These are phyloP conservation scores for Solanum acaule DNA, from an alignment of 257 asterid species.

Conservation along the genomic window DNA sequence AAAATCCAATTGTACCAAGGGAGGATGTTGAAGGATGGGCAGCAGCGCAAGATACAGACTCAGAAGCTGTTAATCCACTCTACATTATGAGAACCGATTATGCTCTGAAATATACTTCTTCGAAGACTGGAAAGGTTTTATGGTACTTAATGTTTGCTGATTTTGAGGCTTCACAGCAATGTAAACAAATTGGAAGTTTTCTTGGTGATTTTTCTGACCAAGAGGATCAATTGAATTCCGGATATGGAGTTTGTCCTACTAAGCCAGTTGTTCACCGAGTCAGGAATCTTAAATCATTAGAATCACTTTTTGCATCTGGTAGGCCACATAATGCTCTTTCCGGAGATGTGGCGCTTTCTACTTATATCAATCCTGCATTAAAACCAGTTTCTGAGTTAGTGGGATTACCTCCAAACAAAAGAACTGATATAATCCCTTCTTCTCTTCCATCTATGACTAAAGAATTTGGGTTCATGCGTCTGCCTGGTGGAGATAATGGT, in stretches of 20 bases:
- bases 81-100: slow-evolving; percentile 78
- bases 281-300: slow-evolving; percentile 48
- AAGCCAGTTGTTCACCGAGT: slow-evolving; percentile 51
- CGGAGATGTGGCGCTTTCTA: slow-evolving; percentile 32
- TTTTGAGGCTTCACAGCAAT: slow-evolving; percentile 62
- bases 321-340: slow-evolving; percentile 37
- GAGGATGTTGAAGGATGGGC: slow-evolving; percentile 39
- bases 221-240: slow-evolving; percentile 12
- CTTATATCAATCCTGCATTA: slow-evolving; percentile 13
- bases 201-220: slow-evolving; percentile 20
- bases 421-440: slow-evolving; percentile 29
- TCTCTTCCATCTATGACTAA: slow-evolving; percentile 24
- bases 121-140: slow-evolving; percentile 53
- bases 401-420: slow-evolving; percentile 16
- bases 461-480: slow-evolving; percentile 16
- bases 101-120: slow-evolving; percentile 49
- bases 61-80: slow-evolving; percentile 43
- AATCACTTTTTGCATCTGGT: slow-evolving; percentile 30
- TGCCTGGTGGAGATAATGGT: slow-evolving; percentile 24
- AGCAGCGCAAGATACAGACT: slow-evolving; percentile 21
- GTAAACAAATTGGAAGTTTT: slow-evolving; percentile 43
- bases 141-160: slow-evolving; percentile 80
- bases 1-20: slow-evolving; percentile 36
- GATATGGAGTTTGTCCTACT: slow-evolving; percentile 28
- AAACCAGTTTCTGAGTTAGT: slow-evolving; percentile 16